A percentile compares a stretch with the other conserved stretches of the same genome.
phyloP scores from a whole-genome alignment of 805 yeast genomes.

The Yarrowia sp. region DNA sequence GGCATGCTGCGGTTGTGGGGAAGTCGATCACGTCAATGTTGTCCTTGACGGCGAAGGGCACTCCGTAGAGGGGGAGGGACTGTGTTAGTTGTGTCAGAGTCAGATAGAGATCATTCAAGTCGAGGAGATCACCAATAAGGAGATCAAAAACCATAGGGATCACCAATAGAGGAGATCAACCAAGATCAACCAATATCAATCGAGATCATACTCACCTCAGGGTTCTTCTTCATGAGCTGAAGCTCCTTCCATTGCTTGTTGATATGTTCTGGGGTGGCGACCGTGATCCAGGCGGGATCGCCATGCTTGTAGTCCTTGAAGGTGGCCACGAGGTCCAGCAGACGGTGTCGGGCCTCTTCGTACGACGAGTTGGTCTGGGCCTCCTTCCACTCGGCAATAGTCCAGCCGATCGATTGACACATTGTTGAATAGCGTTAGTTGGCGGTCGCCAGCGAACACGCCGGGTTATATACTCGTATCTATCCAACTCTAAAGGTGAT shows the following conservation, averaged over 20 bases:
- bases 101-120: too few species aligned
- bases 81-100: too few species aligned
- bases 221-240: constrained; percentile 11
- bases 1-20: constrained; percentile 94
- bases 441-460: too few species aligned
- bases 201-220: constrained; percentile 16
- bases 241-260: constrained; percentile 27
- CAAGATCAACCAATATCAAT: too few species aligned
- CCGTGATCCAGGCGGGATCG: constrained; percentile 92
- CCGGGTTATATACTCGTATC: neutral
- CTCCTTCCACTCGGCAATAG: constrained; percentile 70
- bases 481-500: neutral
- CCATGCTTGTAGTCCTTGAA: constrained; percentile 36
- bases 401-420: constrained; percentile 59
- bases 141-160: too few species aligned
- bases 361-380: constrained; percentile 65
- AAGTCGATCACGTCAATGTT: constrained; percentile 84
- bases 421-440: neutral
- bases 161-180: too few species aligned
- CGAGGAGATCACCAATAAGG: too few species aligned
- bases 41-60: constrained; percentile 92
- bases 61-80: constrained; percentile 72
- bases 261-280: constrained; percentile 62
- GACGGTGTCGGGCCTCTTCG: constrained; percentile 53
- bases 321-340: constrained; percentile 43